These are phyloP conservation scores for Capsicum pubescens DNA, from an alignment of 257 asterid species.

Conservation along the genomic window DNA sequence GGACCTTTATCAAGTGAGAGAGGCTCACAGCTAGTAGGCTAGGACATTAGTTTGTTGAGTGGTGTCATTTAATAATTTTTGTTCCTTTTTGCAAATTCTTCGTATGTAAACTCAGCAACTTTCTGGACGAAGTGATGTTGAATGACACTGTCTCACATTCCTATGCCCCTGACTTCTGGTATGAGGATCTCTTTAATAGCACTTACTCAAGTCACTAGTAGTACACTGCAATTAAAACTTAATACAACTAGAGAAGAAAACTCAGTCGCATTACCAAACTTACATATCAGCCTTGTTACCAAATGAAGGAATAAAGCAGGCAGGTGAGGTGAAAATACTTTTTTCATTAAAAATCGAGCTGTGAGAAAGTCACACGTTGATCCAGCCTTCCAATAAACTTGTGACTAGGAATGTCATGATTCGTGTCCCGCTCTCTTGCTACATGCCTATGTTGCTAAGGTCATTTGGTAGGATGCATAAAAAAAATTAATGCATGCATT, in stretches of 20 bases:
- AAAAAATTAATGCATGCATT: too few species aligned
- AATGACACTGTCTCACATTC: too few species aligned
- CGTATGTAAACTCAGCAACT: too few species aligned
- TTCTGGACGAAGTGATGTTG: too few species aligned
- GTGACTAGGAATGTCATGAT: slow-evolving; percentile 25
- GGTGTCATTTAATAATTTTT: too few species aligned
- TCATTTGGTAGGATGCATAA: too few species aligned
- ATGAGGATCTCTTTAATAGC: too few species aligned
- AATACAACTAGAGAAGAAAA: too few species aligned
- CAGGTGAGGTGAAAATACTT: background rate
- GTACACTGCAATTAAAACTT: background rate
- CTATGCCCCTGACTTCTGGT: too few species aligned
- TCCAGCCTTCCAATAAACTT: background rate
- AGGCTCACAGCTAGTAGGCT: background rate
- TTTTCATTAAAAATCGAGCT: background rate
- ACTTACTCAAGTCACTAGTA: background rate
- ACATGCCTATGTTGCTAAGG: slow-evolving; percentile 1
- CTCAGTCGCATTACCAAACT: background rate
- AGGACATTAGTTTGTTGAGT: too few species aligned
- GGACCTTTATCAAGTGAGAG: background rate
- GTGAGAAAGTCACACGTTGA: background rate
- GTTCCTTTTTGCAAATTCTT: too few species aligned
- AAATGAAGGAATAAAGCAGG: slow-evolving; percentile 15
- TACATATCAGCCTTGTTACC: background rate
- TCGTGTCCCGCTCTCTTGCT: slow-evolving; percentile 19